Conservation (phyloP, 129 eudicot genomes). For the Flaveria linearis region DNA sequence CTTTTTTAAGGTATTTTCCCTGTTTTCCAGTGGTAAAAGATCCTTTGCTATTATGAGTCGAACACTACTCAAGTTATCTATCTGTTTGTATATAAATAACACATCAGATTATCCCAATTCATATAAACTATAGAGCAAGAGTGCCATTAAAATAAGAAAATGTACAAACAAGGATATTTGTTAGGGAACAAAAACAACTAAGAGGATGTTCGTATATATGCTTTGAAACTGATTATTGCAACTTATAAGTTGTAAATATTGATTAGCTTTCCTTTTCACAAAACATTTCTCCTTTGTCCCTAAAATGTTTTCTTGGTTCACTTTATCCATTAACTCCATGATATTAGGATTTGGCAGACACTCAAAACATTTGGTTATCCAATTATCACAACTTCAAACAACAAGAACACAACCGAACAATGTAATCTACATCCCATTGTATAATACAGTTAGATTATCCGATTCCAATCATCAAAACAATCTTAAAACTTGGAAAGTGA, state of each 20-base stretch:
- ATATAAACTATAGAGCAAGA: slow-evolving; percentile 8
- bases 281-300: neutral
- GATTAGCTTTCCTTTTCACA: neutral
- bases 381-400: slow-evolving; percentile 1
- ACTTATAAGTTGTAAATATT: slow-evolving; percentile 5
- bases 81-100: slow-evolving; percentile 44
- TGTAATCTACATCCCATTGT: neutral
- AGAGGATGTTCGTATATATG: neutral
- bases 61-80: slow-evolving; percentile 71
- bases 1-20: slow-evolving; percentile 89
- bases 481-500: neutral
- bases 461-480: slow-evolving; percentile 3
- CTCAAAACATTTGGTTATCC: neutral
- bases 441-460: neutral
- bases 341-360: neutral
- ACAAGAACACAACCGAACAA: neutral
- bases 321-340: neutral
- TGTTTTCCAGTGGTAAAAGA: slow-evolving; percentile 81
- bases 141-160: slow-evolving; percentile 8
- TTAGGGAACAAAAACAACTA: neutral
- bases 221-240: neutral
- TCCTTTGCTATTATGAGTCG: slow-evolving; percentile 85
- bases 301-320: neutral
- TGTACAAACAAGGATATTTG: neutral
- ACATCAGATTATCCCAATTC: neutral